Evolutionary conservation across 163 green algal species (phyloP), one percentile per base, ranked within the genome.

Genomic region (Trebouxia gelatinosa): DNA sequence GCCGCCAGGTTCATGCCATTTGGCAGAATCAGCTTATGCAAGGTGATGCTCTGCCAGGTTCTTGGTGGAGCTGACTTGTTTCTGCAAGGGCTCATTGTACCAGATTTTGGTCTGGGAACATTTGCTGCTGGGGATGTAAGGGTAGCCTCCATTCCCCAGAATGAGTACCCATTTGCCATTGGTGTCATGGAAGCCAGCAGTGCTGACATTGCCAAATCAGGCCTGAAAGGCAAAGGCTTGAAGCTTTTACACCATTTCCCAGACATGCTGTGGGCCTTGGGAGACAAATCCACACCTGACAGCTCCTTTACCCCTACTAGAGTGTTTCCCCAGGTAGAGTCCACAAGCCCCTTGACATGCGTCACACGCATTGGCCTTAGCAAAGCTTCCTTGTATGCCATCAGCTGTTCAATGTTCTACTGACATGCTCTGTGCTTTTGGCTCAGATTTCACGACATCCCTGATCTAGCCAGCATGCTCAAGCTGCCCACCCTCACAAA

Each of bases 21-120:
- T 23, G 26, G 48, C n/a, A 11, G 50, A 11, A 0, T 26, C 32
- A 46, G 3, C 32, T 3, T 35, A 0, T 26, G 39, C 29, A 35
- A n/a, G 7, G 13, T 11, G 23, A 34, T 68, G 46, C 7, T 48
- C 66, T 2, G 72, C n/a, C 78, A 85, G 70, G 68, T 89, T 11
- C 46, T 89, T 13, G 78, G 78, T 5, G 85, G 85, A 13, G 85
- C 85, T 16, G 87, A 91, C 43, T 66, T 91, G 29, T 91, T 91
- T 40, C 70, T 90, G 26, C 85, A 90, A 46, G 87, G 87, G 2
- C 28, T 90, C 26, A 80, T 91, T n/a, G 68, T 74, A 11, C 79
- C 83, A 32, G 31, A 54, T 2, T 50, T 74, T 3, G 83, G 79
- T 5, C 77, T 85, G 11, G 77, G 77, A 0, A 29, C 68, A 57